These are phyloP conservation scores for Oryza officinalis DNA, from an alignment of 176 grass and related monocot genomes.

Conservation along the genomic window DNA sequence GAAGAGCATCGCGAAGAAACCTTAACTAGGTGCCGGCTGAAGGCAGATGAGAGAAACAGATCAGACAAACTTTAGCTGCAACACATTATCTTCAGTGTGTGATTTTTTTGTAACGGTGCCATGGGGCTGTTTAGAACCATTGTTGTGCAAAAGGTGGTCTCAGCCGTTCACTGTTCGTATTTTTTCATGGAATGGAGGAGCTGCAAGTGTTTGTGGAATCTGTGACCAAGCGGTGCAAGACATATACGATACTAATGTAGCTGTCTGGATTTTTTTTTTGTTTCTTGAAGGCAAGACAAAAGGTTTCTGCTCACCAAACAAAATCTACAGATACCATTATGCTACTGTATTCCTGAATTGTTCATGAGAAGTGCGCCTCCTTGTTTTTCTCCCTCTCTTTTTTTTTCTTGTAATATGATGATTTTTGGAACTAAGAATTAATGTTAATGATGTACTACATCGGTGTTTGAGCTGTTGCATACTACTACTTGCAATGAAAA, in stretches of 20 bases:
- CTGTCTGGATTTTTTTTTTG: conserved; percentile 20
- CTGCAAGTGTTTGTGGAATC: conserved; percentile 36
- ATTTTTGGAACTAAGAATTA: background rate
- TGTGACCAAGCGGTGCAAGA: background rate
- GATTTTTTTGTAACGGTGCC: background rate
- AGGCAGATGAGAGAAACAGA: conserved; percentile 31
- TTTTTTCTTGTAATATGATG: conserved; percentile 18
- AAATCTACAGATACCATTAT: conserved; percentile 1
- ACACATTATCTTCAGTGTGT: background rate
- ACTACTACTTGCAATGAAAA: conserved; percentile 12
- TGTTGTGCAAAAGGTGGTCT: conserved; percentile 36
- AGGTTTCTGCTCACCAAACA: conserved; percentile 15
- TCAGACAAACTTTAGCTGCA: background rate
- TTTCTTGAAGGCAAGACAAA: background rate
- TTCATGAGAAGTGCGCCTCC: conserved; percentile 23
- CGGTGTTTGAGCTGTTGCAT: conserved; percentile 39
- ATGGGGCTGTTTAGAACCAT: conserved; percentile 26
- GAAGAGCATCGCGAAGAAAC: conserved; percentile 41
- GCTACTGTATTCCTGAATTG: conserved; percentile 17
- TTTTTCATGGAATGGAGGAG: conserved; percentile 39
- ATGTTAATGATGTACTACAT: background rate
- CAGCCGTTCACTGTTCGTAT: conserved; percentile 19
- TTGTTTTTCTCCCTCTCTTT: background rate
- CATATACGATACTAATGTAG: background rate
- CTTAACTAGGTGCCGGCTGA: conserved; percentile 51